Percentiles rank a stretch among this genome's conserved stretches.
These are phyloP conservation scores for Gyrodon lividus DNA, from an alignment of 768 basidiomycete species.

Conservation along the genomic window DNA sequence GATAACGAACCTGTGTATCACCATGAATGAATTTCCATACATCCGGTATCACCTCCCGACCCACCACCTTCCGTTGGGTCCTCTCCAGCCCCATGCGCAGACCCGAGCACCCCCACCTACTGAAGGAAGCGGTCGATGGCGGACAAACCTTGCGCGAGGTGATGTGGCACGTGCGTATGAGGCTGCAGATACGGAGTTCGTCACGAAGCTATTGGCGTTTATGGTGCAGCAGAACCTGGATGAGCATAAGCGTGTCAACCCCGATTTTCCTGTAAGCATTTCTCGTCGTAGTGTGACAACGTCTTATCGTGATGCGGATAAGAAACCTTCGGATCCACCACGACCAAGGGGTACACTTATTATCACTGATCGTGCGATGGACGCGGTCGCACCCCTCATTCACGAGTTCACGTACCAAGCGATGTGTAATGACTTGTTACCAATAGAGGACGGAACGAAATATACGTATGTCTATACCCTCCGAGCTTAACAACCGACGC, in stretches of 20 bases:
- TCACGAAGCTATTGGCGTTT: conserved; percentile 79
- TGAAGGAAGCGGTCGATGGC: conserved; percentile 69
- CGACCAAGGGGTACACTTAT: conserved; percentile 80
- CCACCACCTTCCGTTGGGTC: conserved; percentile 79
- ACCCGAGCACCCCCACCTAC: conserved; percentile 66
- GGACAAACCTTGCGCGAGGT: conserved; percentile 78
- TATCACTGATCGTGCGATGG: conserved; percentile 97
- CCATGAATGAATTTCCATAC: conserved; percentile 87
- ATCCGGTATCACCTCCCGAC: conserved; percentile 90
- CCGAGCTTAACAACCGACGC: neutral
- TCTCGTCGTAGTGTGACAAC: neutral
- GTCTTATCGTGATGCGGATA: conserved; percentile 2
- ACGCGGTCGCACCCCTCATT: conserved; percentile 82
- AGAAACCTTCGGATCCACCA: conserved; percentile 56
- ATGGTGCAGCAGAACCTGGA: conserved; percentile 84
- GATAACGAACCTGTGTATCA: conserved; percentile 89
- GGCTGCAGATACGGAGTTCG: conserved; percentile 69
- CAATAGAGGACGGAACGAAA: conserved; percentile 80
- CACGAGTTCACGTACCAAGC: conserved; percentile 99
- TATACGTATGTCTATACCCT: conserved; percentile 65
- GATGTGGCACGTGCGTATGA: conserved; percentile 67
- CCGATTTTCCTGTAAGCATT: conserved; percentile 78
- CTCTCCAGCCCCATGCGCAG: conserved; percentile 66
- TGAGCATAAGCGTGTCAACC: conserved; percentile 81
- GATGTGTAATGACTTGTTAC: conserved; percentile 93